Percentiles rank a stretch among this genome's conserved stretches.
These are phyloP conservation scores for Dalbergia oliveri DNA, from an alignment of 306 rosid species.

Conservation along the genomic window DNA sequence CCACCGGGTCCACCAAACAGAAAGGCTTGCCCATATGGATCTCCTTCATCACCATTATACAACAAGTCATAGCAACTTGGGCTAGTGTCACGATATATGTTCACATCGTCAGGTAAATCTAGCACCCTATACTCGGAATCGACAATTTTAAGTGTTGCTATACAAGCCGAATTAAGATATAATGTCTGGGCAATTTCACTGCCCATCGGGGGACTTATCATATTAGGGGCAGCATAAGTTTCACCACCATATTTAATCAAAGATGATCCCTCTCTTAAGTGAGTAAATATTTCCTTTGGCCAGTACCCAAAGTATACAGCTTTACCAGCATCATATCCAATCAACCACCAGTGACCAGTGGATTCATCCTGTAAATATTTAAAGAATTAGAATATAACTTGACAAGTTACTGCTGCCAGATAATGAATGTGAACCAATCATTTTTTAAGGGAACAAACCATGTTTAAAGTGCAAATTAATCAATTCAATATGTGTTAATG, in stretches of 20 bases:
- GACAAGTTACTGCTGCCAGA: too few species aligned
- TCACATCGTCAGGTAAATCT: not conserved
- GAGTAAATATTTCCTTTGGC: slow-evolving; percentile 34
- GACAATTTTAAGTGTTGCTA: not conserved
- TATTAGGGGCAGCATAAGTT: not conserved
- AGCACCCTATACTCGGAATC: not conserved
- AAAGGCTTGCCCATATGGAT: not conserved
- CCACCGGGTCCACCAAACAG: slow-evolving; percentile 29
- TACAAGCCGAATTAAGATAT: not conserved
- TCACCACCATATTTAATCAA: slow-evolving; percentile 20
- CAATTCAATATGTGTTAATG: too few species aligned
- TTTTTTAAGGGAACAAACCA: too few species aligned
- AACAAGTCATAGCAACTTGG: not conserved
- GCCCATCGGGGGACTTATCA: slow-evolving; percentile 30
- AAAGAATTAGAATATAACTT: not conserved
- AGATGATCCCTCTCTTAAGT: not conserved
- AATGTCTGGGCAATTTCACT: not conserved
- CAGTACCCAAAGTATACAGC: slow-evolving; percentile 6
- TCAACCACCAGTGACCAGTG: slow-evolving; percentile 9
- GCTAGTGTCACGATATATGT: not conserved
- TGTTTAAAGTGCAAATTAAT: too few species aligned
- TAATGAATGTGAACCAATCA: too few species aligned
- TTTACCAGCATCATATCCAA: too few species aligned
- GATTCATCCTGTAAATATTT: not conserved
- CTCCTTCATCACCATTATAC: not conserved